These are phyloP conservation scores for Gaultheria prostrata DNA, from an alignment of 148 eudicot species.

Conservation along the genomic window DNA sequence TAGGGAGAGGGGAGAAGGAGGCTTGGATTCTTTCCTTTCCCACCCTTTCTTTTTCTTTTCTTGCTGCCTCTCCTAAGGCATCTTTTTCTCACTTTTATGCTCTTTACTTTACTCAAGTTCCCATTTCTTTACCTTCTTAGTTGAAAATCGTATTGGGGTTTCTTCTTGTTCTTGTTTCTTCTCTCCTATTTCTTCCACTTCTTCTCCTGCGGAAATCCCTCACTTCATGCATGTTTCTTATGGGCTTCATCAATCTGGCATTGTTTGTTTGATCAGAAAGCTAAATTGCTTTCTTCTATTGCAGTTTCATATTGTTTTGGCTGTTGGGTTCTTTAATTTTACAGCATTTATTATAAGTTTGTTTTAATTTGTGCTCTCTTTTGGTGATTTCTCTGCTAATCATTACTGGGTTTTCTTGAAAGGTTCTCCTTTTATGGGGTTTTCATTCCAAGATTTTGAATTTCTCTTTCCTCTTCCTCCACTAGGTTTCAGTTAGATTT, in stretches of 20 bases:
- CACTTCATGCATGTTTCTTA: conserved; percentile 22
- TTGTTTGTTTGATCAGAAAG: conserved; percentile 51
- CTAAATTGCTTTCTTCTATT: conserved; percentile 28
- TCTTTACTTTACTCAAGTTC: conserved; percentile 30
- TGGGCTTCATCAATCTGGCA: conserved; percentile 23
- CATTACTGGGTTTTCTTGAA: conserved; percentile 22
- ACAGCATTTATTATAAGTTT: neutral
- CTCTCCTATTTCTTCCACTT: conserved; percentile 13
- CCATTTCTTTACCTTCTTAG: conserved; percentile 27
- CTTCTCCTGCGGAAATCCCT: conserved; percentile 25
- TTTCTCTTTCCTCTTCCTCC: conserved; percentile 7
- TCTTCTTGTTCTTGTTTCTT: conserved; percentile 21
- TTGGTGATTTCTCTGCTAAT: conserved; percentile 10
- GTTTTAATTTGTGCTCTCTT: neutral
- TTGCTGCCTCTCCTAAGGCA: conserved; percentile 62
- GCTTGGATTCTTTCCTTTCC: conserved; percentile 24
- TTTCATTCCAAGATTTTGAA: neutral
- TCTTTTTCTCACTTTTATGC: conserved; percentile 42
- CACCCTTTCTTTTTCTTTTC: conserved; percentile 31
- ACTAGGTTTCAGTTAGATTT: neutral
- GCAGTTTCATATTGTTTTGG: neutral
- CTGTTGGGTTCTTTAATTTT: neutral
- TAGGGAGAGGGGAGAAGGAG: neutral
- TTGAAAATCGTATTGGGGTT: conserved; percentile 15
- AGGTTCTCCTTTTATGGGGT: conserved; percentile 10